Percentiles rank a stretch among this genome's conserved stretches.
Evolutionary conservation across 1,139 yeast species (phyloP).

Genomic region (Hansenula sp.): DNA sequence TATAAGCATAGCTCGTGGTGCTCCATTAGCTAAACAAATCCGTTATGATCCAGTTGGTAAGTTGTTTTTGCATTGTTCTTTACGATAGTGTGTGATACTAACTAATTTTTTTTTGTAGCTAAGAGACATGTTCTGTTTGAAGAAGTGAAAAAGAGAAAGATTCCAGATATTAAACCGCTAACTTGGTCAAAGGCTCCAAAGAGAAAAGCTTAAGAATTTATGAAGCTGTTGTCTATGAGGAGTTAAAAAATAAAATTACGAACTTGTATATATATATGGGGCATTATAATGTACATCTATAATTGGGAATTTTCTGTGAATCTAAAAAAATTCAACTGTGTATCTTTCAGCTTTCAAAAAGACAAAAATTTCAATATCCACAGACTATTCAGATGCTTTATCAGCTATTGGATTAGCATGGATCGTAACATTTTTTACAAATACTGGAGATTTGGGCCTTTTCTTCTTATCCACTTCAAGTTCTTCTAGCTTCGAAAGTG

Average conservation of each 20-base stretch:
- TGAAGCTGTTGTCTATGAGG: background rate
- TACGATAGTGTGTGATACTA: background rate
- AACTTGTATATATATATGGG: constrained; percentile 19
- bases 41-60: constrained; percentile 76
- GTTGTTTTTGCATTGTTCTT: constrained; percentile 12
- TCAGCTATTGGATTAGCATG: constrained; percentile 27
- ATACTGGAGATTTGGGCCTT: constrained; percentile 34
- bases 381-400: too few relatives aligned
- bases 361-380: too few relatives aligned
- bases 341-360: too few relatives aligned
- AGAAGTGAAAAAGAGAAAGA: constrained; percentile 82
- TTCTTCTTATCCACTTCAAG: constrained; percentile 34
- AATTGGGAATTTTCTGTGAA: too few relatives aligned
- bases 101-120: constrained; percentile 26
- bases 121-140: constrained; percentile 82
- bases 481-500: constrained; percentile 34
- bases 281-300: background rate
- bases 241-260: background rate
- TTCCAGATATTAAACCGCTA: constrained; percentile 58
- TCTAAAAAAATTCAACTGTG: too few relatives aligned
- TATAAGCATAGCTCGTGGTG: constrained; percentile 75
- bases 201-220: constrained; percentile 5
- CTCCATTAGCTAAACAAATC: constrained; percentile 74
- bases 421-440: constrained; percentile 34
- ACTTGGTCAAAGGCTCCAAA: constrained; percentile 47